Percentiles rank a stretch among this genome's conserved stretches.
These are phyloP conservation scores for Talaromyces albobiverticillius DNA, from an alignment of 2,329 filamentous ascomycete species.

Conservation along the genomic window DNA sequence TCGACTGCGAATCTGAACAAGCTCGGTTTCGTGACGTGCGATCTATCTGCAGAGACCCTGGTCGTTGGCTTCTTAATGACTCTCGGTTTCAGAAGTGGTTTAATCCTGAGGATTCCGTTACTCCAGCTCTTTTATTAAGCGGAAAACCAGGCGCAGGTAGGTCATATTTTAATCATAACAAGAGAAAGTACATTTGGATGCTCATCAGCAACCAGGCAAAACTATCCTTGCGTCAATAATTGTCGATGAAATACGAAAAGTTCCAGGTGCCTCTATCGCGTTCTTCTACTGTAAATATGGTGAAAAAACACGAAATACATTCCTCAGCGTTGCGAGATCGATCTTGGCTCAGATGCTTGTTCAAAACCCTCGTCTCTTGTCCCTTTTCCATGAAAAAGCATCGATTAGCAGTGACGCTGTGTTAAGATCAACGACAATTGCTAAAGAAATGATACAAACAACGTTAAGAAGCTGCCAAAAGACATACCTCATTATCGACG, in stretches of 20 bases:
- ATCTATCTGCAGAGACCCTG: background rate
- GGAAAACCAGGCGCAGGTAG: background rate
- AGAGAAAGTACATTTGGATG: background rate
- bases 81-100: background rate
- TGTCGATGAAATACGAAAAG: background rate
- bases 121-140: background rate
- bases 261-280: background rate
- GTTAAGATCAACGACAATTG: background rate
- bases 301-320: background rate
- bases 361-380: background rate
- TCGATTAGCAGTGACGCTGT: background rate
- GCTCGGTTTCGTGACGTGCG: background rate
- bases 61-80: background rate
- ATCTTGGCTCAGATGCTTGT: background rate
- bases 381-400: background rate
- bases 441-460: background rate
- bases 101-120: background rate
- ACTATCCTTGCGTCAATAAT: background rate
- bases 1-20: background rate
- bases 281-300: background rate
- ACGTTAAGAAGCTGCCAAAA: background rate
- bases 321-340: background rate
- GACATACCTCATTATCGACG: background rate
- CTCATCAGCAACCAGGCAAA: background rate
- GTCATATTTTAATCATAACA: background rate